Conservation (phyloP, 2,329 filamentous ascomycete species). For the Aureobasidium musti region DNA sequence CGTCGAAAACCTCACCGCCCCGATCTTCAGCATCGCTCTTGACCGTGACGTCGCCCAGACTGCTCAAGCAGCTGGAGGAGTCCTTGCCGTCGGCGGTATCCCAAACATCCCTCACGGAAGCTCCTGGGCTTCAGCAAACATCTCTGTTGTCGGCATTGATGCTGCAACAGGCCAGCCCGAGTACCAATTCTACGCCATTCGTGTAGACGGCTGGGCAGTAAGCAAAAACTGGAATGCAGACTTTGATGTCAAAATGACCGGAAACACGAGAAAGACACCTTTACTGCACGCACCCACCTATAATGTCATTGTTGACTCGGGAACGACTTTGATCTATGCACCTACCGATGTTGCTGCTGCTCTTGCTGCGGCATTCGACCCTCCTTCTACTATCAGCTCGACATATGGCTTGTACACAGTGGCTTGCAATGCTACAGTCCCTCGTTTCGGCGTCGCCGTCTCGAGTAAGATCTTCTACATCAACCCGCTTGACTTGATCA, state of each 20-base stretch:
- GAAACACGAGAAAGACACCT: slow-evolving; percentile 27
- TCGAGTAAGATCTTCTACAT: slow-evolving; percentile 42
- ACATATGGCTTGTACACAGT: slow-evolving; percentile 44
- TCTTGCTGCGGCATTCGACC: slow-evolving; percentile 48
- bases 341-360: slow-evolving; percentile 43
- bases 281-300: slow-evolving; percentile 15
- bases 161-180: slow-evolving; percentile 35
- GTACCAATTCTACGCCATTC: slow-evolving; percentile 46
- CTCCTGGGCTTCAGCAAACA: slow-evolving; percentile 38
- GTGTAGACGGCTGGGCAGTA: slow-evolving; percentile 40
- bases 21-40: slow-evolving; percentile 55
- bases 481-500: slow-evolving; percentile 38
- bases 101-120: slow-evolving; percentile 47
- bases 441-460: slow-evolving; percentile 48
- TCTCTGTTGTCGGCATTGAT: slow-evolving; percentile 35
- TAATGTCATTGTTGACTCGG: slow-evolving; percentile 50
- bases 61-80: slow-evolving; percentile 42
- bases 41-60: slow-evolving; percentile 37
- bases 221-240: slow-evolving; percentile 32
- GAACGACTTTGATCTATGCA: slow-evolving; percentile 48
- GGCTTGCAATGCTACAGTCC: slow-evolving; percentile 47
- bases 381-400: slow-evolving; percentile 44
- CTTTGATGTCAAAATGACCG: slow-evolving; percentile 35
- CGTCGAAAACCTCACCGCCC: slow-evolving; percentile 46
- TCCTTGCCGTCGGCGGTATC: slow-evolving; percentile 54